These are phyloP conservation scores for Diatrype stigma DNA, from an alignment of 2,329 filamentous ascomycete genomes.

Conservation along the genomic window DNA sequence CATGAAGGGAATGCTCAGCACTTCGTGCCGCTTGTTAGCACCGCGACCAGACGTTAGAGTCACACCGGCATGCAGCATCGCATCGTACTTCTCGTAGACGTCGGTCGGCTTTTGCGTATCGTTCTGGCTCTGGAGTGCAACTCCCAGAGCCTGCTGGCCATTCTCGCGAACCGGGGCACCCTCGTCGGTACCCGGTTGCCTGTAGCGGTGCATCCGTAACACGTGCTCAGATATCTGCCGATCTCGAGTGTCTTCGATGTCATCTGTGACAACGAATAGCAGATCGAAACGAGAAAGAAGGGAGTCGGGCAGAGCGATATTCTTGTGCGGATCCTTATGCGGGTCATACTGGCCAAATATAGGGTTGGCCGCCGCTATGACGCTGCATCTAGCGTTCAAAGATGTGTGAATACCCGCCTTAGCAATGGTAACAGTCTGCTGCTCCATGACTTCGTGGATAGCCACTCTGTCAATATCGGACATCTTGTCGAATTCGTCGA, in stretches of 20 bases:
- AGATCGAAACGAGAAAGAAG: conserved; percentile 97
- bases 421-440: conserved; percentile 97
- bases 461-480: conserved; percentile 96
- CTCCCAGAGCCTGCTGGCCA: conserved; percentile 75
- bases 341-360: conserved; percentile 98
- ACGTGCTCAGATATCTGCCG: conserved; percentile 93
- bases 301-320: conserved; percentile 95
- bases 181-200: conserved; percentile 87
- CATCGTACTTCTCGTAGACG: conserved; percentile 93
- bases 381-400: conserved; percentile 92
- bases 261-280: conserved; percentile 94
- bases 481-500: conserved; percentile 99
- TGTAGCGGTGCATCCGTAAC: conserved; percentile 93
- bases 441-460: conserved; percentile 99
- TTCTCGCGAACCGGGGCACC: conserved; percentile 92
- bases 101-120: conserved; percentile 73
- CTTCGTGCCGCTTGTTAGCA: conserved; percentile 72
- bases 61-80: conserved; percentile 91
- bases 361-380: conserved; percentile 93
- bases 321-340: conserved; percentile 97
- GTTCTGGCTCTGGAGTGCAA: conserved; percentile 75
- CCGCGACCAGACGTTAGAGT: conserved; percentile 71
- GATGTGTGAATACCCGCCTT: conserved; percentile 98
- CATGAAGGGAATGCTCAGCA: conserved; percentile 94
- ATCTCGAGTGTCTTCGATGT: conserved; percentile 92